Evolutionary conservation across 306 rosid species (phyloP), one percentile per base, ranked within the genome.

Genomic region (Aeschynomene evenia): DNA sequence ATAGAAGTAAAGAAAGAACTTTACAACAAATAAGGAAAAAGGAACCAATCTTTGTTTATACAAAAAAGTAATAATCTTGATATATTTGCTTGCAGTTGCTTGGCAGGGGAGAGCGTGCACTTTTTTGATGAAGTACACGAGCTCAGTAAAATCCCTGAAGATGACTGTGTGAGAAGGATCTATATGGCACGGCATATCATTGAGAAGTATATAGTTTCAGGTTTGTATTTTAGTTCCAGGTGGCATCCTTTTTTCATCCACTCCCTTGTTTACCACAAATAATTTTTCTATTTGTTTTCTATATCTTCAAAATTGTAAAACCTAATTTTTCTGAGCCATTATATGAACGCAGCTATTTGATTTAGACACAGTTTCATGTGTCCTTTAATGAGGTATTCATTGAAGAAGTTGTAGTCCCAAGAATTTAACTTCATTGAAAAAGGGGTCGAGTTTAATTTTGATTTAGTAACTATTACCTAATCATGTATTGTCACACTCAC

Each of bases 41-140:
- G 37, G 48, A 40, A 11, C 36, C 9, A 14, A 54, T 49, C 24
- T 51, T 57, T 33, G 28, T 55, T 60, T 55, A 6, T 20, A 40
- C 71, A 42, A 62, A 64, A 33, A 14, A 28, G 43, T 29, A 55
- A 56, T 51, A 62, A 70, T 66, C 76, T 68, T 21, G 54, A 70
- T 71, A 68, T 77, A 80, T 66, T 72, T 77, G 68, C 95, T 72
- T 77, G 68, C 95, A 94, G 99, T 79, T 94, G 95, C 85, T 86
- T 93, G 89, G 98, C 98, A 74, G 98, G 98, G 83, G 98, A 93
- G 89, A 90, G 87, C 64, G 92, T 87, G 70, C 96, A 90, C 84
- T 90, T 93, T 78, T 86, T 80, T 33, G 89, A 93, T 64, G 98
- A 93, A 79, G 96, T 93, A 36, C 85, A 88, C 20, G 98, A 90